A percentile compares a stretch with the other conserved stretches of the same genome.
Evolutionary conservation across 192 early-diverging fungal species (phyloP).

Genomic region (Jimgerdemannia lactiflua): DNA sequence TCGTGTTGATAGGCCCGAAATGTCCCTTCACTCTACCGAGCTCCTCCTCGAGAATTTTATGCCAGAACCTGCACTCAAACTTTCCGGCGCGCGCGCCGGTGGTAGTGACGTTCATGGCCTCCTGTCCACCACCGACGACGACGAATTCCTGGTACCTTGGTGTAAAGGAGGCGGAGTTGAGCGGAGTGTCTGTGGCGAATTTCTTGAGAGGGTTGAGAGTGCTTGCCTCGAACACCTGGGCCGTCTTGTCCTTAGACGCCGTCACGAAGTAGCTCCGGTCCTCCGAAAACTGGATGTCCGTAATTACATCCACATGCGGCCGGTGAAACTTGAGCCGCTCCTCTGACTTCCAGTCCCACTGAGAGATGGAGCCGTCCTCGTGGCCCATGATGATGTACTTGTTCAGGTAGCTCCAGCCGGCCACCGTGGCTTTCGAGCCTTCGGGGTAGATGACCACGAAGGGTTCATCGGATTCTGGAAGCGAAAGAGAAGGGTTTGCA

Average conservation of each 20-base stretch:
- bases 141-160: conserved; percentile 82
- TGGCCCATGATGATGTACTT: conserved; percentile 93
- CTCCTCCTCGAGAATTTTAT: conserved; percentile 95
- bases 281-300: conserved; percentile 90
- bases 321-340: conserved; percentile 58
- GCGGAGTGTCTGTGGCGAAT: conserved; percentile 81
- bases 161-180: conserved; percentile 92
- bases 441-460: conserved; percentile 66
- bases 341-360: conserved; percentile 86
- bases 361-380: conserved; percentile 87
- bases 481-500: not conserved
- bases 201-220: conserved; percentile 82
- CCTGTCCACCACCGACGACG: conserved; percentile 96
- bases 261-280: conserved; percentile 96
- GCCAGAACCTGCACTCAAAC: conserved; percentile 98
- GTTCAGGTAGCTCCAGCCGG: conserved; percentile 91
- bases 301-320: conserved; percentile 71
- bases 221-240: conserved; percentile 85
- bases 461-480: conserved; percentile 78
- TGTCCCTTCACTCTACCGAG: conserved; percentile 97
- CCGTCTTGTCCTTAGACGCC: conserved; percentile 91
- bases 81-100: conserved; percentile 89
- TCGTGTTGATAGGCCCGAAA: conserved; percentile 99
- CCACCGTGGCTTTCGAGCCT: conserved; percentile 86
- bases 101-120: conserved; percentile 95